These are phyloP conservation scores for Perkinsus olseni DNA, from an alignment of 169 alveolate genomes.

Conservation along the genomic window DNA sequence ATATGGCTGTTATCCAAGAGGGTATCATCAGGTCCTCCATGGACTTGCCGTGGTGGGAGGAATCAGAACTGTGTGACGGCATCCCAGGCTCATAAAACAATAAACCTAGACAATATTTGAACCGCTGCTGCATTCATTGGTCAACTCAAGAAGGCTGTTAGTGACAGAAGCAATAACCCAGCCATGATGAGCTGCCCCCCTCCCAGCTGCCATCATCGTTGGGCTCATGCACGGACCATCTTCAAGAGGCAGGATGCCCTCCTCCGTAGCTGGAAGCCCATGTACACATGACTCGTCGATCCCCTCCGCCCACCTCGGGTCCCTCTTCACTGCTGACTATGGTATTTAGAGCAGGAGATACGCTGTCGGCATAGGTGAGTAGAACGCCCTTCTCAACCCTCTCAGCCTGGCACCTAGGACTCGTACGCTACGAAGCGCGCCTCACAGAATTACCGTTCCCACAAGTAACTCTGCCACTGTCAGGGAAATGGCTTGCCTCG, in stretches of 20 bases:
- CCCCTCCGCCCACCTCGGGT: neutral
- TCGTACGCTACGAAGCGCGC: neutral
- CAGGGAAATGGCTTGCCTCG: no score
- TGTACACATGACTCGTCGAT: neutral
- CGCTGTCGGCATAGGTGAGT: neutral
- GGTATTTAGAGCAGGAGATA: neutral
- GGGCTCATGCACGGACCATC: no score
- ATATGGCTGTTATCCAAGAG: slow-evolving; percentile 31
- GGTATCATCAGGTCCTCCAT: slow-evolving; percentile 5
- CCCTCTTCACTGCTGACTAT: neutral
- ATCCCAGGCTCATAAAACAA: neutral
- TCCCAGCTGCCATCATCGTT: no score
- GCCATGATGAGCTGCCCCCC: no score
- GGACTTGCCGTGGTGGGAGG: neutral
- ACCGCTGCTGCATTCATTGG: no score
- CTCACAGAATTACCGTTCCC: neutral
- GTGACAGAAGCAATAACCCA: neutral
- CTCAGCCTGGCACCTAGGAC: neutral
- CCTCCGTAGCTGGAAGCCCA: neutral
- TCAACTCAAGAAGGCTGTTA: neutral
- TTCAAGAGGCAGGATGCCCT: no score
- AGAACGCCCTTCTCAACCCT: neutral
- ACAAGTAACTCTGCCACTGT: neutral
- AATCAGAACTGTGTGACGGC: neutral
- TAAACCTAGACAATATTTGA: no score